Evolutionary conservation across 2,329 filamentous ascomycete species (phyloP).

Genomic region (Arachnopeziza araneosa): DNA sequence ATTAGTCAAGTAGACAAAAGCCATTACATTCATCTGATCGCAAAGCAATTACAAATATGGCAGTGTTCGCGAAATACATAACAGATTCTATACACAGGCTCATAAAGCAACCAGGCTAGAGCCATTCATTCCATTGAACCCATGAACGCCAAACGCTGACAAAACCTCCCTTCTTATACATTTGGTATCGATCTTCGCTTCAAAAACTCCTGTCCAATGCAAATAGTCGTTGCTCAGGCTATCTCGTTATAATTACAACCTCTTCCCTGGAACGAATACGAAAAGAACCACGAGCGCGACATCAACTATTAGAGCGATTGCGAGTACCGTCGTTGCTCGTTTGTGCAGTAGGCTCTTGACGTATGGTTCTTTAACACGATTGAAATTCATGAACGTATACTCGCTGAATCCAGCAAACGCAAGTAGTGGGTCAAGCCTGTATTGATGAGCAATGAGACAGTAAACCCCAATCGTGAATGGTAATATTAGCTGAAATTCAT

Average conservation of each 20-base stretch:
- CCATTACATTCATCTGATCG: background rate
- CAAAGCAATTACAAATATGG: background rate
- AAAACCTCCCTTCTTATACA: background rate
- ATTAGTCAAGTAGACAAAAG: background rate
- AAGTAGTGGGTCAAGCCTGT: conserved; percentile 87
- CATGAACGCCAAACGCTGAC: background rate
- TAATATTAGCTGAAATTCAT: conserved; percentile 58
- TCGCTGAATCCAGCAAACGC: conserved; percentile 88
- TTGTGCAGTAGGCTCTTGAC: conserved; percentile 80
- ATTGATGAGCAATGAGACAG: conserved; percentile 85
- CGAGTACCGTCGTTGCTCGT: conserved; percentile 74
- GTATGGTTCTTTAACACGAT: conserved; percentile 82
- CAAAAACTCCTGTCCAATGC: background rate
- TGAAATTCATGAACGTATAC: conserved; percentile 93
- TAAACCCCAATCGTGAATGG: conserved; percentile 92
- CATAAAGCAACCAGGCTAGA: background rate
- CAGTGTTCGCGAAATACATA: background rate
- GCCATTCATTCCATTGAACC: background rate
- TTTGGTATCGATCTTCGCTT: background rate
- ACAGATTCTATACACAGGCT: background rate
- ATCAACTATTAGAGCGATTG: conserved; percentile 69
- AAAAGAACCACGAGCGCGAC: conserved; percentile 84
- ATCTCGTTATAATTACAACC: conserved; percentile 47
- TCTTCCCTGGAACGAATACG: conserved; percentile 88
- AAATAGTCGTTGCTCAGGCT: background rate